A percentile compares a stretch with the other conserved stretches of the same genome.
phyloP scores from a whole-genome alignment of 192 early-diverging fungal genomes.

The Irineochytrium annulatum region DNA sequence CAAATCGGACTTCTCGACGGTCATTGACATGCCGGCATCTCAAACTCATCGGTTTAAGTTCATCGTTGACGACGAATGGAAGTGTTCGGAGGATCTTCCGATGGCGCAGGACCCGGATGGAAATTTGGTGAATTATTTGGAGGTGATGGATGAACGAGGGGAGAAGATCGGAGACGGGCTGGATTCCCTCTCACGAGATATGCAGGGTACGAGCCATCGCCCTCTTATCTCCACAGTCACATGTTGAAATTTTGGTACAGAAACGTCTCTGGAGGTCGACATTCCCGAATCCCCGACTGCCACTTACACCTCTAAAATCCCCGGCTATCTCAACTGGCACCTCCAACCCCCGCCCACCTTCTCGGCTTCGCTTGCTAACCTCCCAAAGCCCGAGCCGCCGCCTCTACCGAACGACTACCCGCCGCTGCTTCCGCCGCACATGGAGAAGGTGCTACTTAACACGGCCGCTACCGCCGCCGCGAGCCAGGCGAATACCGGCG shows the following conservation, averaged over 20 bases:
- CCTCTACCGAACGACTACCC: slow-evolving; percentile 62
- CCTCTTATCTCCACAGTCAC: neutral
- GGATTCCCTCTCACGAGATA: slow-evolving; percentile 31
- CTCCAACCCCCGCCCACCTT: slow-evolving; percentile 2
- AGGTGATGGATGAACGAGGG: slow-evolving; percentile 76
- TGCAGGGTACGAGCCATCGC: neutral
- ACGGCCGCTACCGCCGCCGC: slow-evolving; percentile 64
- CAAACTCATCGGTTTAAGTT: slow-evolving; percentile 91
- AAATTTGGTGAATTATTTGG: slow-evolving; percentile 92
- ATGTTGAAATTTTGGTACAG: neutral
- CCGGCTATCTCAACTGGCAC: slow-evolving; percentile 42
- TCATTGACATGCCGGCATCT: slow-evolving; percentile 86
- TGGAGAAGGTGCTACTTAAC: slow-evolving; percentile 91
- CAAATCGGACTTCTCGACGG: slow-evolving; percentile 70
- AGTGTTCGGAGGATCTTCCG: slow-evolving; percentile 84
- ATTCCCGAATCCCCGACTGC: slow-evolving; percentile 61
- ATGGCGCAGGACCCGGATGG: slow-evolving; percentile 91
- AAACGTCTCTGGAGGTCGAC: neutral
- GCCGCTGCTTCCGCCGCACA: slow-evolving; percentile 77
- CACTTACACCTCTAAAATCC: slow-evolving; percentile 58
- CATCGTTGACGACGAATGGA: slow-evolving; percentile 98
- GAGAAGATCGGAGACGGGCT: slow-evolving; percentile 49
- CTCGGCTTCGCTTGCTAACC: slow-evolving; percentile 1
- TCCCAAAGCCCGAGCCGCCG: slow-evolving; percentile 17
- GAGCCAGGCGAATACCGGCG: slow-evolving; percentile 89